Conservation (phyloP, 345 rosid species). For the Rhodamnia argentea region DNA sequence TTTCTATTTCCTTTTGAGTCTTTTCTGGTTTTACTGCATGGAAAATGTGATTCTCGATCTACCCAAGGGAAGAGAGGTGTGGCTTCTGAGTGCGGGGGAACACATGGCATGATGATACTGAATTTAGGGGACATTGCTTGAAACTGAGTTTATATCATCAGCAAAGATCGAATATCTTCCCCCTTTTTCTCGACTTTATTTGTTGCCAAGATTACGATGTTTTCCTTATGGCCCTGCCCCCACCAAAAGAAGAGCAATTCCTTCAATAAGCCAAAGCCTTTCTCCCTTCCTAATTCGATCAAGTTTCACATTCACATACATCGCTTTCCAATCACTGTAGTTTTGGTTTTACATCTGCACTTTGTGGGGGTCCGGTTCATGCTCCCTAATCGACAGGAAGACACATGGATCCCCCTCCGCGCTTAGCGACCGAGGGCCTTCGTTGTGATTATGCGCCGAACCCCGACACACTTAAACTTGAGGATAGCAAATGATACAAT, state of each 20-base stretch:
- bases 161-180: not conserved
- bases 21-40: not conserved
- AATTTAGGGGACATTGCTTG: not conserved
- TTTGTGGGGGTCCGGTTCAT: not conserved
- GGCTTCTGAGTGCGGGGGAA: not conserved
- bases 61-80: not conserved
- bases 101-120: conserved; percentile 4
- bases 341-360: not conserved
- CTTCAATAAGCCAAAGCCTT: not conserved
- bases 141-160: not conserved
- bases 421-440: too few relatives aligned
- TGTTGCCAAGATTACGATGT: not conserved
- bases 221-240: not conserved
- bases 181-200: not conserved
- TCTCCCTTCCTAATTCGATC: not conserved
- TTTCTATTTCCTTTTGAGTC: not conserved
- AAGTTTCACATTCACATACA: not conserved
- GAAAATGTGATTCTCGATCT: not conserved
- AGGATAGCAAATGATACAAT: not conserved
- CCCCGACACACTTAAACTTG: too few relatives aligned
- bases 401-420: too few relatives aligned
- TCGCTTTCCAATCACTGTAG: not conserved
- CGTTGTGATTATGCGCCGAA: too few relatives aligned
- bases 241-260: not conserved
- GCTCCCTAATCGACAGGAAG: too few relatives aligned